Percentiles rank a stretch among this genome's conserved stretches.
phyloP scores from a whole-genome alignment of 768 basidiomycete genomes.

The Boletus huronensis region DNA sequence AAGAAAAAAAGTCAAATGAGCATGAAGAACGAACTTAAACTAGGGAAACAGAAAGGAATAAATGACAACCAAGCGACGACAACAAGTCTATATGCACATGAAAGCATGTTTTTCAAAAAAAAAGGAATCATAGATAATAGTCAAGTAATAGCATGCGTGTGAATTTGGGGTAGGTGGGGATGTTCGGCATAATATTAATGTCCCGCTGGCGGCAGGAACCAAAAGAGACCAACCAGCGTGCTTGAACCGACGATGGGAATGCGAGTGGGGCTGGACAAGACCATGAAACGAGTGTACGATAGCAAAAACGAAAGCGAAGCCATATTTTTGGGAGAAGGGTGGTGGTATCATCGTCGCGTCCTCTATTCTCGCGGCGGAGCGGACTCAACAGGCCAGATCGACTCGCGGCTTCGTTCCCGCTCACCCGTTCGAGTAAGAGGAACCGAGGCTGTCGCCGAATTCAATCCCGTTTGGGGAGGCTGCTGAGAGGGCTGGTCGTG shows the following conservation, averaged over 20 bases:
- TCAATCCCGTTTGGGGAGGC: constrained; percentile 17
- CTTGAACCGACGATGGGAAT: constrained; percentile 5
- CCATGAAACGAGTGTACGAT: constrained; percentile 16
- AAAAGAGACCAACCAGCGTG: constrained; percentile 12
- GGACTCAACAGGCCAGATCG: constrained; percentile 30
- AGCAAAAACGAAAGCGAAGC: constrained; percentile 31
- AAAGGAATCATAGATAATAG: constrained; percentile 27
- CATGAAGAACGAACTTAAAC: constrained; percentile 10
- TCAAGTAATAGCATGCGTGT: constrained; percentile 21
- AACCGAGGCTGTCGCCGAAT: constrained; percentile 11
- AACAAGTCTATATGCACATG: constrained; percentile 26
- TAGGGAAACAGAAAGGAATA: constrained; percentile 21
- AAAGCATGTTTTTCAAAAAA: constrained; percentile 23
- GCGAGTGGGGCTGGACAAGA: constrained; percentile 27
- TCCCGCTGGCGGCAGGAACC: constrained; percentile 18
- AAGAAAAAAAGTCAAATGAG: constrained; percentile 7
- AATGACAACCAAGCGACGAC: constrained; percentile 25
- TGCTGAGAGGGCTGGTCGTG: constrained; percentile 29
- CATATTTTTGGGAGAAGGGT: constrained; percentile 18
- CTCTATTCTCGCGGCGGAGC: constrained; percentile 27
- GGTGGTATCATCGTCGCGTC: constrained; percentile 13
- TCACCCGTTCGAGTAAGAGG: constrained; percentile 26
- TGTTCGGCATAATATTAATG: constrained; percentile 28
- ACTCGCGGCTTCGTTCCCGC: constrained; percentile 29
- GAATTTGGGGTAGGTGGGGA: constrained; percentile 13